Conservation (phyloP, 345 rosid genomes). For the Passiflora organensis region DNA sequence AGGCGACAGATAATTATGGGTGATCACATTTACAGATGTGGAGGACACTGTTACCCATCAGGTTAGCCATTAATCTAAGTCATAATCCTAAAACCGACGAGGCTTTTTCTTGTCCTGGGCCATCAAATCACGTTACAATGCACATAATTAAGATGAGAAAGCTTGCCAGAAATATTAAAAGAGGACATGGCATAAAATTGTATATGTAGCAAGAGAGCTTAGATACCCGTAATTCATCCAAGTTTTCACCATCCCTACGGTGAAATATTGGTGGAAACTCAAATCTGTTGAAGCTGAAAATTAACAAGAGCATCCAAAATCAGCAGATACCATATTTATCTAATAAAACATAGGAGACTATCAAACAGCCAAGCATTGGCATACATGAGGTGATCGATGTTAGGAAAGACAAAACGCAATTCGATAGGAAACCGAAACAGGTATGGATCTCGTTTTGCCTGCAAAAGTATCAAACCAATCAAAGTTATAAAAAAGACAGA, state of each 20-base stretch:
- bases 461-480: slow-evolving; percentile 21
- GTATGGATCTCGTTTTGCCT: slow-evolving; percentile 95
- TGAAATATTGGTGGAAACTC: slow-evolving; percentile 88
- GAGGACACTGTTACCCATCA: not conserved
- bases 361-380: slow-evolving; percentile 15
- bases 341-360: not conserved
- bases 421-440: slow-evolving; percentile 90
- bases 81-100: not conserved
- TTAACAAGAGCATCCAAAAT: slow-evolving; percentile 5
- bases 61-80: not conserved
- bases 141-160: not conserved
- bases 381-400: slow-evolving; percentile 91
- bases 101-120: too few relatives aligned
- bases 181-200: not conserved
- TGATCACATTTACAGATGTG: not conserved
- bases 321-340: not conserved
- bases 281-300: slow-evolving; percentile 79
- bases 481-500: slow-evolving; percentile 4
- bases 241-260: slow-evolving; percentile 71
- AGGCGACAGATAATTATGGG: not conserved
- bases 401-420: slow-evolving; percentile 83
- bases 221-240: slow-evolving; percentile 73
- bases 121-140: too few relatives aligned
- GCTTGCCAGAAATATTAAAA: not conserved
- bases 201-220: slow-evolving; percentile 9